Conservation (phyloP, 805 yeast genomes). For the Teunomyces aglyptinius region DNA sequence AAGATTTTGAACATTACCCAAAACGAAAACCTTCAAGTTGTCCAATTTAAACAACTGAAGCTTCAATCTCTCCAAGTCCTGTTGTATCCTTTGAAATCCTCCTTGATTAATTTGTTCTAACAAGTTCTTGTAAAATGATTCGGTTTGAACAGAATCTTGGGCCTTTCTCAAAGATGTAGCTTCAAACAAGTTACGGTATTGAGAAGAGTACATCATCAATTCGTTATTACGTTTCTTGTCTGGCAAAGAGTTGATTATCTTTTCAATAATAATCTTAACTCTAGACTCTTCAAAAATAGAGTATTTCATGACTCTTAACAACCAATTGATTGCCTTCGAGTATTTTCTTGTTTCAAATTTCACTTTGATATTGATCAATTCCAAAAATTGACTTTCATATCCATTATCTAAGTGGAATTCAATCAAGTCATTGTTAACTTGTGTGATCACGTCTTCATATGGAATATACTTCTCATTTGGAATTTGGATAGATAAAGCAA, state of each 20-base stretch:
- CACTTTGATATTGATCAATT: slow-evolving; percentile 59
- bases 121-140: slow-evolving; percentile 47
- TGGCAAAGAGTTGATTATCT: slow-evolving; percentile 56
- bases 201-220: slow-evolving; percentile 63
- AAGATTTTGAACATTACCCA: slow-evolving; percentile 63
- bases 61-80: slow-evolving; percentile 53
- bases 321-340: slow-evolving; percentile 71
- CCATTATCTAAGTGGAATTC: slow-evolving; percentile 56
- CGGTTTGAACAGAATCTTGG: slow-evolving; percentile 63
- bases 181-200: slow-evolving; percentile 50
- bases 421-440: slow-evolving; percentile 71
- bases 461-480: slow-evolving; percentile 60
- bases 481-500: slow-evolving; percentile 66
- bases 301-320: slow-evolving; percentile 59
- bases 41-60: slow-evolving; percentile 50
- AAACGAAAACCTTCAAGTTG: slow-evolving; percentile 65
- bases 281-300: slow-evolving; percentile 72
- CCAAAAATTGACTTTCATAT: slow-evolving; percentile 60
- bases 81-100: slow-evolving; percentile 41
- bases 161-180: slow-evolving; percentile 65
- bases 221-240: slow-evolving; percentile 64
- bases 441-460: slow-evolving; percentile 74
- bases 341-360: slow-evolving; percentile 65
- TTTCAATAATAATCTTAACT: slow-evolving; percentile 63
- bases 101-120: slow-evolving; percentile 55